Evolutionary conservation across 352 stramenopile species (phyloP), one percentile per base, ranked within the genome.

Genomic region (Pseudoperonospora humuli): DNA sequence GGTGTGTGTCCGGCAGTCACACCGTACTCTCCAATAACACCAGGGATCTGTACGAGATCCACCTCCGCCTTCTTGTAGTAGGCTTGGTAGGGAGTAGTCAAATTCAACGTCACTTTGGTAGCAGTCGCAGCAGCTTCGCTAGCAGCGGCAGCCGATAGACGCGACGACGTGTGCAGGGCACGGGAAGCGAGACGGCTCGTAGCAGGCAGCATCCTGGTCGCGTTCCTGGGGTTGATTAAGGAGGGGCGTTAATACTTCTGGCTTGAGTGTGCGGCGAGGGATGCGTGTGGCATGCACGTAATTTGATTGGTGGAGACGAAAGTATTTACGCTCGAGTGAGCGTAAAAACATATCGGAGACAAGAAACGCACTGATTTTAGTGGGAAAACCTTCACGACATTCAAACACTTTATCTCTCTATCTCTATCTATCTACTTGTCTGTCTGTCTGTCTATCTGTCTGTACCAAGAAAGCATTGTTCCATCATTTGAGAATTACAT

Each of bases 1-100:
- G 96, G 92, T 50, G 95, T 92, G 86, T 99, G 95, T 57, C 92
- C 87, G 6, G 91, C 90, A 9, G 94, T 98, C 24, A 99, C 88
- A 70, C 96, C 96, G 70, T 98, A 99, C 76, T 98, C 95, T 57
- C 95, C 96, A 38, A 92, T 90, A 21, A 86, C 68, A 41, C 95
- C 95, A 9, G 95, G 96, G 64, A 98, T 88, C 70, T 96, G 90
- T 35, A 98, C 89, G 28, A 89, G 71, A 53, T 95, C 76, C 38
- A 98, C 92, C 47, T 78, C 57, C 13, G 76, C 76, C 52, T 72
- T 66, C 53, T 76, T 78, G 66, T 86, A 90, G 57, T 93, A 86
- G 37, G 76, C 69, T 54, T 87, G 64, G 61, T 87, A 86, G 23
- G 82, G 81, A 42, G 81, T 86, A 41, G 62, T 84, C 7, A 94